phyloP scores from a whole-genome alignment of 2,329 filamentous ascomycete species.

The Cordyceps cateniannulata region DNA sequence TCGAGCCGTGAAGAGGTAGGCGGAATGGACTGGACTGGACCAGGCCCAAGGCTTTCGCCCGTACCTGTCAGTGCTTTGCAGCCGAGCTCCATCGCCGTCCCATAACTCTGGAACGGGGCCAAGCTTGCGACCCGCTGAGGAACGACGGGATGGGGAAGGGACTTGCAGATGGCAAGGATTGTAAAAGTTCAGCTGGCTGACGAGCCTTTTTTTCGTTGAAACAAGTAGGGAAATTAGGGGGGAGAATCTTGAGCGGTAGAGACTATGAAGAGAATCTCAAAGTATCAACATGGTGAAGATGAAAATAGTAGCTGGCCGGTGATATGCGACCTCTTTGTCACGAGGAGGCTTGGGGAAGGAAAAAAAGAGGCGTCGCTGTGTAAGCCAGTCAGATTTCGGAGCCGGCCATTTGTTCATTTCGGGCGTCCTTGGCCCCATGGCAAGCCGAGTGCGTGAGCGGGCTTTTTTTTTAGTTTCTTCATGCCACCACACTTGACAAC shows the following conservation, averaged over 20 bases:
- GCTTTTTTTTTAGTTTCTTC: background rate
- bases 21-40: background rate
- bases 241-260: background rate
- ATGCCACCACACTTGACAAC: background rate
- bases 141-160: background rate
- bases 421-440: background rate
- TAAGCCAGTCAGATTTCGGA: constrained; percentile 3
- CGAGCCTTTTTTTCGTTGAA: background rate
- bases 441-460: background rate
- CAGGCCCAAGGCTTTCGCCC: background rate
- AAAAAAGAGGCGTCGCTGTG: background rate
- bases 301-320: too few relatives aligned
- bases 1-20: too few relatives aligned
- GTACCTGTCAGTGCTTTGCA: background rate
- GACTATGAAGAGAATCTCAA: too few relatives aligned
- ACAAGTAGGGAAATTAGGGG: too few relatives aligned
- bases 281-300: too few relatives aligned
- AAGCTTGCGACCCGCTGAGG: background rate
- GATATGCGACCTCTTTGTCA: background rate
- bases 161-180: background rate
- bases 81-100: background rate
- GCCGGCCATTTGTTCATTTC: background rate
- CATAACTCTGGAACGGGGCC: constrained; percentile 10
- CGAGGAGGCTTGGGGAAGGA: background rate
- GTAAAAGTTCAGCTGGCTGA: background rate